Evolutionary conservation across 2,329 filamentous ascomycete genomes (phyloP).

Genomic region (Pseudofabraea citricarpa): DNA sequence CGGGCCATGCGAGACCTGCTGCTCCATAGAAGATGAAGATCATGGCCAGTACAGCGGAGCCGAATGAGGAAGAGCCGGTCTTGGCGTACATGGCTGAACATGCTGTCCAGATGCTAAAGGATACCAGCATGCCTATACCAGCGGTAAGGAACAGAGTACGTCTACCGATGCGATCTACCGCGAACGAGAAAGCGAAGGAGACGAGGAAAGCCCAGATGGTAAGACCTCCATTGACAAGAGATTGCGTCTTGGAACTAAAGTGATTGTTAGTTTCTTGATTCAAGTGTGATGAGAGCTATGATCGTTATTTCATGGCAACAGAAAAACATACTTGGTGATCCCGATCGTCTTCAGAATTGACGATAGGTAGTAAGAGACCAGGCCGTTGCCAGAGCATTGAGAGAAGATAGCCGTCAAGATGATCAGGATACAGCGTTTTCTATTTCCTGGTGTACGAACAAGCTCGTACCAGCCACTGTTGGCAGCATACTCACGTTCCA

Average conservation of each 20-base stretch:
- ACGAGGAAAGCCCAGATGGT: slow-evolving; percentile 25
- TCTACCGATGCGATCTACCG: slow-evolving; percentile 28
- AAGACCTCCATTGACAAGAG: slow-evolving; percentile 17
- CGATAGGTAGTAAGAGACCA: slow-evolving; percentile 56
- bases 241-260: slow-evolving; percentile 10
- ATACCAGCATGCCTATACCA: slow-evolving; percentile 23
- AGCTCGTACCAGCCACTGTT: slow-evolving; percentile 35
- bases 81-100: slow-evolving; percentile 13
- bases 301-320: too few relatives aligned
- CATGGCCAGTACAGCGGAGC: slow-evolving; percentile 28
- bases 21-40: slow-evolving; percentile 31
- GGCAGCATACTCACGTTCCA: slow-evolving; percentile 8
- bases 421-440: slow-evolving; percentile 56
- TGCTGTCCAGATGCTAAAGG: slow-evolving; percentile 23
- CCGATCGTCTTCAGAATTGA: slow-evolving; percentile 17
- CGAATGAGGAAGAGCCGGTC: slow-evolving; percentile 13
- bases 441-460: slow-evolving; percentile 51
- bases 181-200: slow-evolving; percentile 20
- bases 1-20: slow-evolving; percentile 23
- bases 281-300: neutral
- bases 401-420: slow-evolving; percentile 59
- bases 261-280: neutral
- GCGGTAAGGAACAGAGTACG: slow-evolving; percentile 24
- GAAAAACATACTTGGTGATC: slow-evolving; percentile 11
- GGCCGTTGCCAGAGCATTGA: slow-evolving; percentile 63